Evolutionary conservation across 495 filamentous ascomycete genomes (phyloP).

Genomic region (Cudoniella acicularis): DNA sequence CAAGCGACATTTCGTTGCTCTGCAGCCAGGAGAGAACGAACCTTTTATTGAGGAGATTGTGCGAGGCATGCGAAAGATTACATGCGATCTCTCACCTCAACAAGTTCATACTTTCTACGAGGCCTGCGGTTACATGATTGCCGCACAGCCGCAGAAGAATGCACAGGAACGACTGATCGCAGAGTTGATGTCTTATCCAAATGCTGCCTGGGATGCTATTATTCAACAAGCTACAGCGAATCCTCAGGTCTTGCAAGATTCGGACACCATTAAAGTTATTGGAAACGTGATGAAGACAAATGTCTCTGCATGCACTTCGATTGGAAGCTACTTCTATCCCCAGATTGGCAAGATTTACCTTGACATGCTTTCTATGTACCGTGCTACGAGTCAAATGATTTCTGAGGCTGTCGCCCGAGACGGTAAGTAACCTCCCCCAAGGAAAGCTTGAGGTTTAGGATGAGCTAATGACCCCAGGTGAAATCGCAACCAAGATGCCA

Average conservation of each 20-base stretch:
- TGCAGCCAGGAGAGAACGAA: constrained; percentile 91
- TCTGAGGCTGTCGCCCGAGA: constrained; percentile 84
- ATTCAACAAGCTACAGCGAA: constrained; percentile 80
- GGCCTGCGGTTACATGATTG: constrained; percentile 98
- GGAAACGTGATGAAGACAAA: constrained; percentile 99
- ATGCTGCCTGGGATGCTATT: constrained; percentile 91
- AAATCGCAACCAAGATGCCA: constrained; percentile 95
- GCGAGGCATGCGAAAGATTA: constrained; percentile 89
- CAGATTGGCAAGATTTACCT: constrained; percentile 97
- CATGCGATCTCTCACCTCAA: constrained; percentile 88
- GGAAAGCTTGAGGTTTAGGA: not conserved
- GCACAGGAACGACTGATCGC: constrained; percentile 86
- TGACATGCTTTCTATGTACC: constrained; percentile 99
- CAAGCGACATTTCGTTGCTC: constrained; percentile 91
- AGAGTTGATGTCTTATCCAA: constrained; percentile 91
- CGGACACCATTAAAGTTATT: constrained; percentile 93
- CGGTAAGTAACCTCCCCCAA: constrained; percentile 61
- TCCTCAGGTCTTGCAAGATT: constrained; percentile 78
- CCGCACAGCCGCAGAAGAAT: constrained; percentile 88
- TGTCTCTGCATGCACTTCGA: constrained; percentile 91
- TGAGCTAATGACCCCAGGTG: constrained; percentile 45
- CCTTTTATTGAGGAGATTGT: constrained; percentile 99
- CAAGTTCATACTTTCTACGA: constrained; percentile 99
- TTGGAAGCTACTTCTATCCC: constrained; percentile 97
- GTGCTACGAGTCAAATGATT: constrained; percentile 91